Percentiles rank a stretch among this genome's conserved stretches.
phyloP scores from a whole-genome alignment of 768 basidiomycete genomes.

The Baorangia bicolor region DNA sequence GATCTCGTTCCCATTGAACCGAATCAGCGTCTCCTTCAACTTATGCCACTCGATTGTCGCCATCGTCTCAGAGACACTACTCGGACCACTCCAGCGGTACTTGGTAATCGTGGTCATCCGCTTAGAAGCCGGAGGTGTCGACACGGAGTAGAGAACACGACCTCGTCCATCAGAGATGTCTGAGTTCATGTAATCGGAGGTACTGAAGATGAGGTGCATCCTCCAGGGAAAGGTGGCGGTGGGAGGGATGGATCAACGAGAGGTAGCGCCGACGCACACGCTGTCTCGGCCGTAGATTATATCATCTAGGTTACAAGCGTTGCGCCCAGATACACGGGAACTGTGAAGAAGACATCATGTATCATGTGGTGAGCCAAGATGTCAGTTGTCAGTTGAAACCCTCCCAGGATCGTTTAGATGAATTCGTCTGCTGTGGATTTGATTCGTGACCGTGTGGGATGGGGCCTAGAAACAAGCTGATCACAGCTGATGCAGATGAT shows the following conservation, averaged over 20 bases:
- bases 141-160: constrained; percentile 21
- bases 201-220: constrained; percentile 24
- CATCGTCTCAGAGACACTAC: constrained; percentile 24
- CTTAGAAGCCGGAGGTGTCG: constrained; percentile 12
- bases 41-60: constrained; percentile 37
- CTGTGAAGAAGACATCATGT: not conserved
- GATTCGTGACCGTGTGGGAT: not conserved
- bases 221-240: not conserved
- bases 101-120: constrained; percentile 27
- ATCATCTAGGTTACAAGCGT: not conserved
- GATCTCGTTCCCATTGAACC: constrained; percentile 31
- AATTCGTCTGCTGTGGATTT: not conserved
- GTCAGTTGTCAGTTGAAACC: not conserved
- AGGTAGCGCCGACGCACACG: not conserved
- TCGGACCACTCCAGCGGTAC: constrained; percentile 20
- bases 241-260: not conserved
- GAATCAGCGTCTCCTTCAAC: constrained; percentile 27
- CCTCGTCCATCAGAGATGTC: constrained; percentile 20
- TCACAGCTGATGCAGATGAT: not conserved
- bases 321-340: constrained; percentile 2
- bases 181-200: constrained; percentile 19
- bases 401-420: not conserved
- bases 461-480: not conserved
- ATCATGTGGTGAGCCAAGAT: constrained; percentile 16
- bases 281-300: not conserved